These are phyloP conservation scores for Coriaria nepalensis DNA, from an alignment of 306 rosid genomes.

Conservation along the genomic window DNA sequence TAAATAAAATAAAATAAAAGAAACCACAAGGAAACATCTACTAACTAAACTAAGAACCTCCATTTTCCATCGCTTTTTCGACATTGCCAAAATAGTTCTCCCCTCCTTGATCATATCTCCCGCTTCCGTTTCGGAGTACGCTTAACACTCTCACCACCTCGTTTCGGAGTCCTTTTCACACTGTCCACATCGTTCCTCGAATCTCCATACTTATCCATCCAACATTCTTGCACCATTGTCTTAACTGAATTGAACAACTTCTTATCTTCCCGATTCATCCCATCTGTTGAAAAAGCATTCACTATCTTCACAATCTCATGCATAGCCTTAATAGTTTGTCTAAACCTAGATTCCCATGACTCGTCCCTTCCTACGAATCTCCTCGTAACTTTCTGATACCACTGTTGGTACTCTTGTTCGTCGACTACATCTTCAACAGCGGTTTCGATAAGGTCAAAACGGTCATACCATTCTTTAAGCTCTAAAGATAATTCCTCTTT, in stretches of 20 bases:
- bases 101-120: constrained; percentile 17
- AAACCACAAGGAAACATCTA: no score
- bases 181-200: constrained; percentile 33
- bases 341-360: constrained; percentile 66
- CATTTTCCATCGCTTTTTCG: not conserved
- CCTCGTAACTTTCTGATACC: constrained; percentile 56
- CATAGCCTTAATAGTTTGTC: constrained; percentile 38
- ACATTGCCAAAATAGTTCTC: not conserved
- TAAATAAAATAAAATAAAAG: no score
- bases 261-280: constrained; percentile 47
- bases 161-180: constrained; percentile 42
- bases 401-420: constrained; percentile 41
- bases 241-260: constrained; percentile 46
- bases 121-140: constrained; percentile 44
- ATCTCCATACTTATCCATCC: constrained; percentile 48
- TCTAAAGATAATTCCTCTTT: constrained; percentile 34
- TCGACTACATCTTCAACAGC: constrained; percentile 20
- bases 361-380: constrained; percentile 53
- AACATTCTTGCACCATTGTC: constrained; percentile 39
- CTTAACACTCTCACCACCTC: constrained; percentile 36
- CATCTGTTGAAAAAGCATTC: constrained; percentile 39
- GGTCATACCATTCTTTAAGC: constrained; percentile 48
- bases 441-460: constrained; percentile 25
- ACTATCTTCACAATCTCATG: constrained; percentile 48
- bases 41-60: not conserved